Percentiles rank a stretch among this genome's conserved stretches.
Conservation (phyloP, 2,329 filamentous ascomycete species). For the Penicillium crustosum region DNA sequence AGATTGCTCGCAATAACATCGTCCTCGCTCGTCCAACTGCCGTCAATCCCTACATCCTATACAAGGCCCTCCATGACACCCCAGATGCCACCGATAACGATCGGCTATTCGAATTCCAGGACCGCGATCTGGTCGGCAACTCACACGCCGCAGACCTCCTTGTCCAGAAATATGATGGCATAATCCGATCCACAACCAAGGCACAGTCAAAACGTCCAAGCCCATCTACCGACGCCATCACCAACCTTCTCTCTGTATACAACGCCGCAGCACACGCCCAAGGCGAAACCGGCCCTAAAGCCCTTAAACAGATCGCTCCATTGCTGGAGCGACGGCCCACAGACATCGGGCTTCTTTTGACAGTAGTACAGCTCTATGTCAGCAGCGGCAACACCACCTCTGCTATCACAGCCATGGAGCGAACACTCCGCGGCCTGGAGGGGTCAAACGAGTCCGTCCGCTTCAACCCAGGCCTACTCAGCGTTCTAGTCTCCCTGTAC, state of each 20-base stretch:
- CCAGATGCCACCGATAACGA: conserved; percentile 51
- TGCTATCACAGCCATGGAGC: conserved; percentile 72
- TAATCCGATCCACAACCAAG: conserved; percentile 56
- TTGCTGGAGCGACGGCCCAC: conserved; percentile 71
- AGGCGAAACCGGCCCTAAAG: conserved; percentile 61
- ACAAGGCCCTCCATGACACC: conserved; percentile 56
- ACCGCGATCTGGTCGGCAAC: conserved; percentile 55
- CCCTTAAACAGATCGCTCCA: conserved; percentile 67
- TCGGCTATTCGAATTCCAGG: conserved; percentile 59
- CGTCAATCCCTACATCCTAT: conserved; percentile 58
- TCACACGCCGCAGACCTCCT: conserved; percentile 58
- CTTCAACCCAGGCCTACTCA: conserved; percentile 81
- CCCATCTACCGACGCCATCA: conserved; percentile 51
- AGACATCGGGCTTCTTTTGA: conserved; percentile 77
- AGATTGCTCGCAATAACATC: conserved; percentile 61
- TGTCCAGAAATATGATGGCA: conserved; percentile 59
- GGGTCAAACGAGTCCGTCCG: conserved; percentile 67
- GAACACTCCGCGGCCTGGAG: conserved; percentile 72
- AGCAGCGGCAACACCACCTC: conserved; percentile 68
- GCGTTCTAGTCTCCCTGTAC: conserved; percentile 76
- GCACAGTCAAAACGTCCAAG: conserved; percentile 49
- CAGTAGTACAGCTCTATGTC: conserved; percentile 78
- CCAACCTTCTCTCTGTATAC: conserved; percentile 60
- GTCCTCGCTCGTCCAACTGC: conserved; percentile 49
- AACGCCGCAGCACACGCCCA: conserved; percentile 71